These are phyloP conservation scores for Diaporthe citriasiana DNA, from an alignment of 2,329 filamentous ascomycete genomes.

Conservation along the genomic window DNA sequence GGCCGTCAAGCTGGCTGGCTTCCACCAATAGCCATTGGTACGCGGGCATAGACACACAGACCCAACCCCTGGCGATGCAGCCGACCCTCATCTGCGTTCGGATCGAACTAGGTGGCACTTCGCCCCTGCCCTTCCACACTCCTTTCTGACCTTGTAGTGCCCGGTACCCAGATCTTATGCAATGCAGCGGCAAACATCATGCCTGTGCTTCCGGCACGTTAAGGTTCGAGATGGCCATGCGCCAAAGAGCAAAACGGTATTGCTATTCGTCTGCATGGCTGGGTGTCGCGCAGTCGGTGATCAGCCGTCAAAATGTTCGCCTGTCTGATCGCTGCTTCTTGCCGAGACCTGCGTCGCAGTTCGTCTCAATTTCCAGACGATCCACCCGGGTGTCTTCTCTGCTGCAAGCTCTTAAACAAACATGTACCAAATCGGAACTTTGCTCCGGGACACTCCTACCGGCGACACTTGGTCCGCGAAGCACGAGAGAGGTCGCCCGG, in stretches of 20 bases:
- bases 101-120: constrained; percentile 12
- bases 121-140: not conserved
- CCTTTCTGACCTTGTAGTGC: not conserved
- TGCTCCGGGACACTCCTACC: not conserved
- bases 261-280: not conserved
- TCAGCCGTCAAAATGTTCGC: constrained; percentile 6
- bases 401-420: constrained; percentile 27
- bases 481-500: too few relatives aligned
- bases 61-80: constrained; percentile 23
- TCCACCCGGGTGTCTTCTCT: constrained; percentile 2
- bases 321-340: constrained; percentile 33
- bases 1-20: constrained; percentile 8
- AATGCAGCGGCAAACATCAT: not conserved
- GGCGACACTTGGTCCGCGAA: not conserved
- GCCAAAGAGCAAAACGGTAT: not conserved
- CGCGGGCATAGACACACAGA: not conserved
- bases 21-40: constrained; percentile 26
- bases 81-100: constrained; percentile 16
- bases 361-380: constrained; percentile 37
- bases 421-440: constrained; percentile 1
- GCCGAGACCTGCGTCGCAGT: constrained; percentile 36
- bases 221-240: not conserved
- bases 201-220: not conserved
- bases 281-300: not conserved
- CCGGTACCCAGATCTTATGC: not conserved